Evolutionary conservation across 2,329 filamentous ascomycete genomes (phyloP).

Genomic region (Fusarium nygamai): DNA sequence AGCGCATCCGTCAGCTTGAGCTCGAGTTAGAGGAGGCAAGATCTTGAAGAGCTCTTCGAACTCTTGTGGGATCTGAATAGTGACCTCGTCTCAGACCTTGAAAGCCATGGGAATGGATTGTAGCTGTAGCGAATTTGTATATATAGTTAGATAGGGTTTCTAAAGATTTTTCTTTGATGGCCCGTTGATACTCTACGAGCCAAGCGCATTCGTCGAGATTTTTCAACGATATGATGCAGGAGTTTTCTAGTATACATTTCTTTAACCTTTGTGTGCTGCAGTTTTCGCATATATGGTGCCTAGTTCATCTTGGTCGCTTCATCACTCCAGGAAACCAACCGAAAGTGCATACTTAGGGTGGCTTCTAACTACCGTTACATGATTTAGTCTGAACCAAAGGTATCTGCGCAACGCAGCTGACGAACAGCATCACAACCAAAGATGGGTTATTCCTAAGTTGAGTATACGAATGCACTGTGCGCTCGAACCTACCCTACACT

Average conservation of each 20-base stretch:
- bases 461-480: not conserved
- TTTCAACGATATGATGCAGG: not conserved
- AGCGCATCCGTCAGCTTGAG: slow-evolving; percentile 74
- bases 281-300: not conserved
- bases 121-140: slow-evolving; percentile 40
- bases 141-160: slow-evolving; percentile 38
- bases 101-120: slow-evolving; percentile 23
- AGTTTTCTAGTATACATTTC: not conserved
- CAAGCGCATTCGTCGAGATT: not conserved
- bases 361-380: not conserved
- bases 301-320: not conserved
- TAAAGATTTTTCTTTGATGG: slow-evolving; percentile 39
- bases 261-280: not conserved
- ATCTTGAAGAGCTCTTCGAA: slow-evolving; percentile 53
- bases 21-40: slow-evolving; percentile 72
- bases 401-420: not conserved
- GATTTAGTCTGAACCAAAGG: not conserved
- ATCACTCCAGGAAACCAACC: not conserved
- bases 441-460: too few relatives aligned
- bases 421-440: not conserved
- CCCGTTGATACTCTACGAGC: not conserved
- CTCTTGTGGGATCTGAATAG: not conserved
- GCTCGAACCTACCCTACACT: not conserved
- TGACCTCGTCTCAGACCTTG: slow-evolving; percentile 10
- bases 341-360: not conserved